Conservation (phyloP, 768 basidiomycete species). For the Calocybe cyanea region DNA sequence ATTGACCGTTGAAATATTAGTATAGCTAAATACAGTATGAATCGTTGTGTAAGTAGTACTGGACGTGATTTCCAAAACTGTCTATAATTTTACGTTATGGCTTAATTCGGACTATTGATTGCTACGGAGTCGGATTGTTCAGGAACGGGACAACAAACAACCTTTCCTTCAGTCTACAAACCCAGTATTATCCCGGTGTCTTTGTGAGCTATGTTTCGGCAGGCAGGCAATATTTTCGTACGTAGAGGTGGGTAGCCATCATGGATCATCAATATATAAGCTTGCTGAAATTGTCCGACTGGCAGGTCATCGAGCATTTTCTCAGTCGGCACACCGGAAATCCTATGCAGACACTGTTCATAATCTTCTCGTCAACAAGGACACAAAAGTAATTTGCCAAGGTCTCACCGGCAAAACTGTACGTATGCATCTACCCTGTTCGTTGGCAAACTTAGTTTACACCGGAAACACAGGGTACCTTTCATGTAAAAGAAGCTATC, state of each 20-base stretch:
- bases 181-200: neutral
- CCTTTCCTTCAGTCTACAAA: slow-evolving; percentile 4
- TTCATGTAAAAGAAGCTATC: slow-evolving; percentile 91
- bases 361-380: slow-evolving; percentile 90
- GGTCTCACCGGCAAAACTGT: slow-evolving; percentile 96
- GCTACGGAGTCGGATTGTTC: slow-evolving; percentile 13
- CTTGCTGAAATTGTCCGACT: slow-evolving; percentile 5
- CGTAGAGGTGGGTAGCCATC: slow-evolving; percentile 43
- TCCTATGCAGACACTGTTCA: slow-evolving; percentile 87
- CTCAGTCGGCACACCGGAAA: slow-evolving; percentile 66
- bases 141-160: slow-evolving; percentile 9
- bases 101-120: neutral
- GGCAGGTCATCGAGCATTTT: slow-evolving; percentile 79
- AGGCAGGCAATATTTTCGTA: slow-evolving; percentile 54
- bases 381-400: slow-evolving; percentile 92
- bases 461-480: slow-evolving; percentile 67
- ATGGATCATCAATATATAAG: neutral
- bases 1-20: slow-evolving; percentile 28
- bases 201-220: slow-evolving; percentile 51
- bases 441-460: neutral
- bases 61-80: neutral
- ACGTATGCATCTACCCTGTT: slow-evolving; percentile 20
- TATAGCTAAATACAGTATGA: neutral
- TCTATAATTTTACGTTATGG: neutral
- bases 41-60: neutral